These are phyloP conservation scores for Pseudopyrenochaeta lycopersici DNA, from an alignment of 2,329 filamentous ascomycete genomes.

Conservation along the genomic window DNA sequence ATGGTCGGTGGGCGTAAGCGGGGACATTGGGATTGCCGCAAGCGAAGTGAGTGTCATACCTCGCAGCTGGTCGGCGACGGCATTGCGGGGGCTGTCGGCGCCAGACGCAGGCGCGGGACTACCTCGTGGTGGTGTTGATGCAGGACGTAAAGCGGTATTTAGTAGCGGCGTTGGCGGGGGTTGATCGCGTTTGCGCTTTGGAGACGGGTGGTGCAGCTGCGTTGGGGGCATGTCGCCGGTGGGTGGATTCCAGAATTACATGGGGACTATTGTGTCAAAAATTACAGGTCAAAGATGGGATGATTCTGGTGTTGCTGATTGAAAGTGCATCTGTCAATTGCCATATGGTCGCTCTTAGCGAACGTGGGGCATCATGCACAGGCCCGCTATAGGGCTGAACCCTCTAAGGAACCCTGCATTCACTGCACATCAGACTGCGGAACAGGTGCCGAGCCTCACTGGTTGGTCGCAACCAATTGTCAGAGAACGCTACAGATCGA, in stretches of 20 bases:
- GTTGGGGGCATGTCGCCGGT: slow-evolving; percentile 45
- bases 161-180: slow-evolving; percentile 38
- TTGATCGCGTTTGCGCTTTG: slow-evolving; percentile 51
- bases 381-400: slow-evolving; percentile 31
- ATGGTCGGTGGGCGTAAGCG: slow-evolving; percentile 46
- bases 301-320: neutral
- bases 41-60: slow-evolving; percentile 40
- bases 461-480: neutral
- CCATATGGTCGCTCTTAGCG: slow-evolving; percentile 26
- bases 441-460: slow-evolving; percentile 1
- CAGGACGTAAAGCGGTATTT: slow-evolving; percentile 43
- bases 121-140: slow-evolving; percentile 33
- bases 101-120: slow-evolving; percentile 33
- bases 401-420: slow-evolving; percentile 10
- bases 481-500: neutral
- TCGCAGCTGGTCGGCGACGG: slow-evolving; percentile 47
- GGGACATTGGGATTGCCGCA: slow-evolving; percentile 42
- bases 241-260: slow-evolving; percentile 30
- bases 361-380: slow-evolving; percentile 28
- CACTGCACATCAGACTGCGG: slow-evolving; percentile 15
- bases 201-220: slow-evolving; percentile 45
- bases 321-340: neutral
- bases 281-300: slow-evolving; percentile 1
- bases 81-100: slow-evolving; percentile 45
- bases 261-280: slow-evolving; percentile 27